Conservation (phyloP, 139 green algal genomes). For the Closterium sp. region DNA sequence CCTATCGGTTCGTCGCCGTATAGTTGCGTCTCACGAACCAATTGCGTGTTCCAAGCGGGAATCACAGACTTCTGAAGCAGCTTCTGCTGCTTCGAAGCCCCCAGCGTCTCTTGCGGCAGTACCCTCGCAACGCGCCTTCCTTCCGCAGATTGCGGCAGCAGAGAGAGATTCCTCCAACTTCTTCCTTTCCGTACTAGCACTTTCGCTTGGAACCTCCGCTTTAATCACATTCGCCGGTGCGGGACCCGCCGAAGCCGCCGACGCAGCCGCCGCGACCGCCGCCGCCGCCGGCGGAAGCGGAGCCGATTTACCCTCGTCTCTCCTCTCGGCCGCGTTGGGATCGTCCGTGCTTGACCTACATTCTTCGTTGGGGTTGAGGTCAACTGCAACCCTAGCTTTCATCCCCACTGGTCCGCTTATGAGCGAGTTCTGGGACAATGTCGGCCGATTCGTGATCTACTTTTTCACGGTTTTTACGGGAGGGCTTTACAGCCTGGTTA, state of each 20-base stretch:
- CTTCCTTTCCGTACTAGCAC: neutral
- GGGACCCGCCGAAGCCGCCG: neutral
- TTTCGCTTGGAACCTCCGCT: neutral
- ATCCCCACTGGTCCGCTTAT: neutral
- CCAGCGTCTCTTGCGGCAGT: neutral
- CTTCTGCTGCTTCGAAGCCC: neutral
- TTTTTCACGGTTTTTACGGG: constrained; percentile 47
- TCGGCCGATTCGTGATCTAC: constrained; percentile 36
- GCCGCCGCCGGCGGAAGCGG: neutral
- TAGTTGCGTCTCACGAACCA: neutral
- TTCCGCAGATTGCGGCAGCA: neutral
- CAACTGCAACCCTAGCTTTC: neutral
- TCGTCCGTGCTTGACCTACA: neutral
- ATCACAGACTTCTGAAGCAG: neutral
- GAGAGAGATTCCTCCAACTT: neutral
- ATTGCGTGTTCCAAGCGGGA: neutral
- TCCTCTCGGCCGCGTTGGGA: neutral
- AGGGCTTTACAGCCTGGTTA: constrained; percentile 32
- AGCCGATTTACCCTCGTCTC: neutral
- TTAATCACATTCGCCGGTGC: neutral
- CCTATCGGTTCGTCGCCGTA: neutral
- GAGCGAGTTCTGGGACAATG: constrained; percentile 48
- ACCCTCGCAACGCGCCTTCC: neutral
- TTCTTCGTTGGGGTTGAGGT: neutral
- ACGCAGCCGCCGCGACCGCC: neutral